Base-by-base conservation (phyloP, 345 rosid species). In the Populus simonii region DNA sequence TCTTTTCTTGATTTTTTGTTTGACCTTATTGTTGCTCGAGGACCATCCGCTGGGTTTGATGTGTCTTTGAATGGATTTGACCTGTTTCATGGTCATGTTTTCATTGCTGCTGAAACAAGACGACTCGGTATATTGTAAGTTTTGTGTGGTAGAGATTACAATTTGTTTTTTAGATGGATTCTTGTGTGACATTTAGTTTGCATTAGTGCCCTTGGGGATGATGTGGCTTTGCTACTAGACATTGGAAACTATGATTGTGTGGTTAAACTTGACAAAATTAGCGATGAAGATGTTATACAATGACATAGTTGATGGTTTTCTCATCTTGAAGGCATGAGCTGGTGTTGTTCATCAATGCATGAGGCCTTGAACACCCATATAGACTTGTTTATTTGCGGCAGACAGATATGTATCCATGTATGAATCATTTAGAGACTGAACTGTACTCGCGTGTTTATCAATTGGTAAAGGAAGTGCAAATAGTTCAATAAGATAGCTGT, bases 51-150 rank as follows among this genome's bases (percentile, higher is more conserved):
- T 49, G 99, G 97, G 83, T 82, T 95, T 74, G 36, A 86, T 68
- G 91, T 90, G 45, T 87, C 86, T 0, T 71, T 95, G 84, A 84
- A 75, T 84, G 89, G 94, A 51, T 92, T 86, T 81, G 99, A 93
- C 87, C 80, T 95, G 39, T 93, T 95, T 84, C 99, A 95, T 25
- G 99, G 99, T 16, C 99, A 95, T 43, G 65, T 95, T 3, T 92
- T 95, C 72, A 76, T 95, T 66, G 89, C 95, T 53, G 39, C 77
- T 1, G 88, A 87, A 13, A 85, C 94, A 1, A 90, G 92, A 83
- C 82, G 99, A 74, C 91, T 93, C 36, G 98, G 98, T 29, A 90
- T 93, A 75, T 65, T 95, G 99, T 95, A 82, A 84, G 99, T 82
- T 20, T 11, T 75, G 66, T 76, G 38, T 73, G 33, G 33, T 31